Conservation (phyloP, 345 rosid species). For the Litchi chinensis region DNA sequence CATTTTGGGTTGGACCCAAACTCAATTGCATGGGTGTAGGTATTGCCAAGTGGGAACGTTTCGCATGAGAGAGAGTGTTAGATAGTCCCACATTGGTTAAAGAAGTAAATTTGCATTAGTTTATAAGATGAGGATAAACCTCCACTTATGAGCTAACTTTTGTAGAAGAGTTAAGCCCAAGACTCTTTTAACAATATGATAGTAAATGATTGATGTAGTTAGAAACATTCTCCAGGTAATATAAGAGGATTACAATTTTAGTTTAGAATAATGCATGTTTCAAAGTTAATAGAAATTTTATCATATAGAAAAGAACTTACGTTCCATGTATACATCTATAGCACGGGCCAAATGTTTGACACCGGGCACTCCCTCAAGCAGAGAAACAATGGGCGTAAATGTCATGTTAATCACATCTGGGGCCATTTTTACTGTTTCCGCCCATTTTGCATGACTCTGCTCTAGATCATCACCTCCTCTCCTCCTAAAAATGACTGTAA, state of each 20-base stretch:
- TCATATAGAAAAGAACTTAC: conserved; percentile 52
- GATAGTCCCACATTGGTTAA: no score
- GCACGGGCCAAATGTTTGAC: conserved; percentile 83
- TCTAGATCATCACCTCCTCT: conserved; percentile 99
- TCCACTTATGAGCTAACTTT: no score
- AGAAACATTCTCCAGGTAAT: not conserved
- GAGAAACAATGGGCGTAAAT: conserved; percentile 78
- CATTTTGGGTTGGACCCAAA: no score
- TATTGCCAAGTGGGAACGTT: no score
- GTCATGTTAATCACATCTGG: conserved; percentile 97
- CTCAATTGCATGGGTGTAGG: no score
- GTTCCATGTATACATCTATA: conserved; percentile 81
- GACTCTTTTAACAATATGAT: not conserved
- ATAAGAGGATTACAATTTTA: not conserved
- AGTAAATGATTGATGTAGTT: not conserved
- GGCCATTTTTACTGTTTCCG: conserved; percentile 66
- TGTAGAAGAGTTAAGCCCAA: no score
- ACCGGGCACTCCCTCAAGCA: conserved; percentile 92
- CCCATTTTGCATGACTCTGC: conserved; percentile 94
- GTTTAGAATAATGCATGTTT: not conserved
- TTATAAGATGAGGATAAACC: no score
- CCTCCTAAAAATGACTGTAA: conserved; percentile 94
- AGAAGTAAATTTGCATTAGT: no score
- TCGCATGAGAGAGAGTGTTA: no score
- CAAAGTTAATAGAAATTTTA: not conserved